These are phyloP conservation scores for Lolium rigidum DNA, from an alignment of 176 grass and related monocot genomes.

Conservation along the genomic window DNA sequence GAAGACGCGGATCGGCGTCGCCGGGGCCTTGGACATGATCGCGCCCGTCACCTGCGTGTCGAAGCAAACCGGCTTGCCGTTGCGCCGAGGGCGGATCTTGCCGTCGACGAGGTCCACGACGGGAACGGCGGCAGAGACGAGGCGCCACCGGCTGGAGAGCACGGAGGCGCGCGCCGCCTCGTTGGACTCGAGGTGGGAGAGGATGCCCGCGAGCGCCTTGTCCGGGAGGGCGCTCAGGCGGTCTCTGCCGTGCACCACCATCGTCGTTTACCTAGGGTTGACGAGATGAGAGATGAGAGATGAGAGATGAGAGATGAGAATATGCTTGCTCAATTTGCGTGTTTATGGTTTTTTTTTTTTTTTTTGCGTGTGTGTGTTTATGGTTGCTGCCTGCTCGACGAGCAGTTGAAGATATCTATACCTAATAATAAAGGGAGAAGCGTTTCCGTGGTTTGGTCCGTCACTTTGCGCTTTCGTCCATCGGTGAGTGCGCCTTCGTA, in stretches of 20 bases:
- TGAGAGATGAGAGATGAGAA: no score
- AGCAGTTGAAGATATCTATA: no score
- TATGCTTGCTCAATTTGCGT: not conserved
- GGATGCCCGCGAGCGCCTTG: not conserved
- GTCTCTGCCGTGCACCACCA: not conserved
- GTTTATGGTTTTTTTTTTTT: not conserved
- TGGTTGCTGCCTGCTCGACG: not conserved
- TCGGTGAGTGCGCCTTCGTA: no score
- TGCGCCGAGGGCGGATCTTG: not conserved
- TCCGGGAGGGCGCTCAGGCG: slow-evolving; percentile 19
- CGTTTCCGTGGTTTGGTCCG: no score
- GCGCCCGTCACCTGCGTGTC: not conserved
- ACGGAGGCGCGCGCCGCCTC: not conserved
- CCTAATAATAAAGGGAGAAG: no score
- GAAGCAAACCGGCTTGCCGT: not conserved
- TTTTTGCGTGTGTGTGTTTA: not conserved
- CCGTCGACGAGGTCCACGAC: slow-evolving; percentile 5
- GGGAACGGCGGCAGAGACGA: not conserved
- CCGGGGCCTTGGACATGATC: not conserved
- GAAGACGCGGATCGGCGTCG: slow-evolving; percentile 1
- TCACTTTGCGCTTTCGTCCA: no score
- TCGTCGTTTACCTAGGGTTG: not conserved
- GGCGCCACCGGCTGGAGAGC: not conserved
- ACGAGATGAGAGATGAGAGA: not conserved
- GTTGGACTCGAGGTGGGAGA: not conserved